phyloP scores from a whole-genome alignment of 2,329 filamentous ascomycete genomes.

The Alternaria novae-zelandiae region DNA sequence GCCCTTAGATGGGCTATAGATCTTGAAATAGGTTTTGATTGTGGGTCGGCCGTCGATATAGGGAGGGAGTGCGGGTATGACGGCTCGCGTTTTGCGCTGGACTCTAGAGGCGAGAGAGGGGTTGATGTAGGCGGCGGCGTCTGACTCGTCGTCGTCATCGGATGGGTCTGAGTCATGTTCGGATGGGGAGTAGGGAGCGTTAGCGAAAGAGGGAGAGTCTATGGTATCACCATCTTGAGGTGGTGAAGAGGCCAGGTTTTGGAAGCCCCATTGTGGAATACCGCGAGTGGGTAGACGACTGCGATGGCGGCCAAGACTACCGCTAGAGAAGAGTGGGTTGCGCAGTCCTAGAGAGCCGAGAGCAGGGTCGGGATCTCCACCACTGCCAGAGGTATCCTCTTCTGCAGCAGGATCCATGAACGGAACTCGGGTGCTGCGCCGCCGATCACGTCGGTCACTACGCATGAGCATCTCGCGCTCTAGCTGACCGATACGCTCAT shows the following conservation, averaged over 20 bases:
- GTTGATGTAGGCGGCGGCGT: conserved; percentile 31
- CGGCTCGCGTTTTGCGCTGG: conserved; percentile 24
- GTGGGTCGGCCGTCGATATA: conserved; percentile 64
- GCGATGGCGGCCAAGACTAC: conserved; percentile 25
- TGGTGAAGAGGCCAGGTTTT: conserved; percentile 20
- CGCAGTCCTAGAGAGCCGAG: conserved; percentile 36
- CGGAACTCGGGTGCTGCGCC: conserved; percentile 32
- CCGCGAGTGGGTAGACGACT: conserved; percentile 23
- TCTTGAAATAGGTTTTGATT: conserved; percentile 68
- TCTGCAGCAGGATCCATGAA: conserved; percentile 34
- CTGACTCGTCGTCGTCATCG: conserved; percentile 34
- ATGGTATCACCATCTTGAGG: conserved; percentile 18
- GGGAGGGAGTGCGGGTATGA: conserved; percentile 55
- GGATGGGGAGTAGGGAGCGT: conserved; percentile 21
- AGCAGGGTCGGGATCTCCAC: conserved; percentile 52
- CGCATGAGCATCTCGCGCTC: conserved; percentile 61
- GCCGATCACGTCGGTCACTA: conserved; percentile 44
- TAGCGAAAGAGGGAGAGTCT: conserved; percentile 30
- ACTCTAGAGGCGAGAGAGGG: conserved; percentile 27
- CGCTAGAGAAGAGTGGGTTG: conserved; percentile 30
- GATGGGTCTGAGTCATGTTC: conserved; percentile 35
- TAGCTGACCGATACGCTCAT: conserved; percentile 61
- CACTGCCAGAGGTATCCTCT: conserved; percentile 55
- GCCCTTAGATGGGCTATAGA: conserved; percentile 65
- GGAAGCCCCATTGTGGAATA: conserved; percentile 21